Evolutionary conservation across 2,329 filamentous ascomycete species (phyloP), one percentile per base, ranked within the genome.

Genomic region (Epichloe coenophiala): DNA sequence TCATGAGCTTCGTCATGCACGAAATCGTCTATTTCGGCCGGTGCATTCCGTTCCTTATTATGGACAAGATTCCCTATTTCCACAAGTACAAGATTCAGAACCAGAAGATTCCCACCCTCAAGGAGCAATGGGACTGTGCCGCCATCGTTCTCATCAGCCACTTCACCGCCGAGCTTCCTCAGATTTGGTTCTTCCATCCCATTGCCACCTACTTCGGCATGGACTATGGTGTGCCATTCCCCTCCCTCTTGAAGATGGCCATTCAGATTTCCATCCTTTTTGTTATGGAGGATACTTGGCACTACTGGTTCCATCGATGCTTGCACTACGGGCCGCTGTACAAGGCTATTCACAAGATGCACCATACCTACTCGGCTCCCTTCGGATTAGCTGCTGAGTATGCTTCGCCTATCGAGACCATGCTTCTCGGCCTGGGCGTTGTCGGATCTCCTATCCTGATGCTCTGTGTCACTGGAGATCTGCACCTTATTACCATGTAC

Each of bases 131-230:
- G 81, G 81, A 90, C 63, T 98, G 93, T 72, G 90, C 93, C 53
- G 83, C 81, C 67, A 83, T 96, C 58, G 93, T 98, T 56, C 84
- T 98, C 57, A 74, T 97, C 62, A 90, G 84, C 66, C 93, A 98
- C 70, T 95, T 97, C 71, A 97, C 93, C 58, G 93, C 96, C 68
- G 93, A 98, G 71, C 80, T 98, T 38, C 93, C 93, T 55, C 93
- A 97, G 71, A 97, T 97, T 68, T 97, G 91, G 91, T 80, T 97
- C 61, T 98, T 98, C 79, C 93, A 98, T 74, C 93, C 93, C 33
- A 81, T 96, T 75, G 91, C 91, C 52, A 88, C 90, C 65, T 95
- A 81, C 71, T 90, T 88, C 66, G 93, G 93, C 61, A 84, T 98
- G 70, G 77, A 83, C 53, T 95, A 87, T 57, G 80, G 81, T 55